Base-by-base conservation (phyloP, 23 red algal genomes). In the Gracilaria domingensis region DNA sequence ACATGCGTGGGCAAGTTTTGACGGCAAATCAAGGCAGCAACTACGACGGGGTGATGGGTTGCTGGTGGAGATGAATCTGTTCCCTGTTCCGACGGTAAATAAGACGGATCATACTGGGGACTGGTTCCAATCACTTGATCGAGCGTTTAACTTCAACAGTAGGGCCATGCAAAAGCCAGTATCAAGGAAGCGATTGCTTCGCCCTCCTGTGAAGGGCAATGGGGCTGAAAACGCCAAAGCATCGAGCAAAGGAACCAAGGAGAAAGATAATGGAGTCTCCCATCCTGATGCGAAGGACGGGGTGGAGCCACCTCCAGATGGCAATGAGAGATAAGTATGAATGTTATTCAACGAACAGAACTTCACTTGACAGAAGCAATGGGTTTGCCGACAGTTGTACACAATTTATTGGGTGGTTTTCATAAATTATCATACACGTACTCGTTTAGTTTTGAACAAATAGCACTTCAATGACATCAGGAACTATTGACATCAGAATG, bases 1-100 rank as follows among this genome's bases (percentile, higher is more conserved):
- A 69, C 83, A 84, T 38, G 91, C 97, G 13, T 99, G 97, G 97
- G 97, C 94, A n/a, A 94, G 89, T 25, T 99, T 99, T 74, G 97
- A 99, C 57, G 97, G 97, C 21, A 95, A 95, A 78, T 94, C 83
- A 37, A 81, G 97, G 54, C 94, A 95, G 60, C 93, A 96, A 82
- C 83, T 99, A 32, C 67, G 86, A 65, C 85, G 97, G 4, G 97
- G 97, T 37, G 97, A 99, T 66, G 82, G 91, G 13, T 76, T 99
- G 21, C 56, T 95, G 20, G 69, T 99, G 8, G 91, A 94, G 34
- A 96, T 99, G 91, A 94, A 91, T 37, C 72, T 95, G 74, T 99
- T 83, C 82, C 97, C 97, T 6, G 89, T 99, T 30, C 93, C 94
- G 16, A 99, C 97, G 0, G 59, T 99, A 29, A 99, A 96, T 64